Percentiles rank a stretch among this genome's conserved stretches.
phyloP scores from a whole-genome alignment of 2,329 filamentous ascomycete genomes.

The Exophiala mesophila region DNA sequence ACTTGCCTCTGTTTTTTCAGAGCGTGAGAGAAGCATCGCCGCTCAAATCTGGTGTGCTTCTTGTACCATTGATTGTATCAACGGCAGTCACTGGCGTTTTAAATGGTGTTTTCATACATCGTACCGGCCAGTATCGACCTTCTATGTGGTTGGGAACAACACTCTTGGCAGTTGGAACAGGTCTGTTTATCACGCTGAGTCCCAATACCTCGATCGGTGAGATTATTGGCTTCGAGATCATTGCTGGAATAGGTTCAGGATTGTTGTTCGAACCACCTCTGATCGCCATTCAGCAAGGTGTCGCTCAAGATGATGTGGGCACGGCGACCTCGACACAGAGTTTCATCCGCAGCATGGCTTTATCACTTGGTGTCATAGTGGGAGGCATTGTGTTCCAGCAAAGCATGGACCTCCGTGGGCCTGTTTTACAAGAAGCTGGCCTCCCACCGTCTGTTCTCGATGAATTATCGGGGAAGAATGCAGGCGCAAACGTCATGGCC shows the following conservation, averaged over 20 bases:
- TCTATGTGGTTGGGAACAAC: conserved; percentile 42
- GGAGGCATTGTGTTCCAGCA: conserved; percentile 49
- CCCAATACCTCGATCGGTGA: conserved; percentile 42
- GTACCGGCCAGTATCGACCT: conserved; percentile 47
- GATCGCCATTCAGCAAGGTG: conserved; percentile 52
- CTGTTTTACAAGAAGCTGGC: conserved; percentile 22
- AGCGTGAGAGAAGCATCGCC: conserved; percentile 58
- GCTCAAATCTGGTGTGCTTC: conserved; percentile 52
- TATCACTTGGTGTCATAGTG: conserved; percentile 55
- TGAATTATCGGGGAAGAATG: conserved; percentile 21
- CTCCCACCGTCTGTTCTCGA: conserved; percentile 25
- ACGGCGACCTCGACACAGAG: conserved; percentile 59
- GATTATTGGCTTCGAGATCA: conserved; percentile 39
- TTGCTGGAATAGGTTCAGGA: conserved; percentile 41
- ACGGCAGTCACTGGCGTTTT: conserved; percentile 44
- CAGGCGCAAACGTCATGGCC: conserved; percentile 30
- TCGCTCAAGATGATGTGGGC: conserved; percentile 46
- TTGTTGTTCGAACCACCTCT: conserved; percentile 52
- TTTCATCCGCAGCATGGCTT: conserved; percentile 56
- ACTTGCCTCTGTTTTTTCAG: conserved; percentile 70
- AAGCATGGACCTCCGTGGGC: conserved; percentile 27
- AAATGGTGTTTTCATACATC: conserved; percentile 46
- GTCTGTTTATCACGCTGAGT: conserved; percentile 42
- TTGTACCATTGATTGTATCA: conserved; percentile 55
- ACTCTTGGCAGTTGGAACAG: conserved; percentile 44